These are phyloP conservation scores for Claviceps pazoutovae DNA, from an alignment of 2,329 filamentous ascomycete genomes.

Conservation along the genomic window DNA sequence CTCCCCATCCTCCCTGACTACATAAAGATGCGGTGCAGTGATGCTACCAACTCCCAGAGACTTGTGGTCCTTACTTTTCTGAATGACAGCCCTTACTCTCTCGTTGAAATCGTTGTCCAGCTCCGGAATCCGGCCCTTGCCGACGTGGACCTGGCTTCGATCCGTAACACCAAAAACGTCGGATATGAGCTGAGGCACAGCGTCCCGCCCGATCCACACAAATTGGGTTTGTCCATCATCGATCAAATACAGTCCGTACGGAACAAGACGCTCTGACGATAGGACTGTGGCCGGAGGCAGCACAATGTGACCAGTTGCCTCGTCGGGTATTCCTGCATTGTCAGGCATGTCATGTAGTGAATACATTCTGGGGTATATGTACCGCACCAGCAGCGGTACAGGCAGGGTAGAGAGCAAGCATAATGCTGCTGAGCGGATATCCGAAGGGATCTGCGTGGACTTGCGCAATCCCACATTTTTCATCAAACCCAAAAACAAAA, in stretches of 20 bases:
- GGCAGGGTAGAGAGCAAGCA: slow-evolving; percentile 90
- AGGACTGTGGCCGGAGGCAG: slow-evolving; percentile 77
- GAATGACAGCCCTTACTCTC: slow-evolving; percentile 73
- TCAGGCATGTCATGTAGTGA: slow-evolving; percentile 95
- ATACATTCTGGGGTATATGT: slow-evolving; percentile 77
- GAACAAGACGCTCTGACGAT: slow-evolving; percentile 72
- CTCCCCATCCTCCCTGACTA: slow-evolving; percentile 91
- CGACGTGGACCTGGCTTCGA: slow-evolving; percentile 72
- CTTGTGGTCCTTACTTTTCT: slow-evolving; percentile 82
- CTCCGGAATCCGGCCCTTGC: slow-evolving; percentile 76
- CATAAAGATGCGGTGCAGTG: slow-evolving; percentile 79
- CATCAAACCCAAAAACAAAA: slow-evolving; percentile 85
- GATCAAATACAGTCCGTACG: slow-evolving; percentile 88
- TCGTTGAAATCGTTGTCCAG: slow-evolving; percentile 96
- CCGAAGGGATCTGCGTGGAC: slow-evolving; percentile 84
- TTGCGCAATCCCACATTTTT: slow-evolving; percentile 92
- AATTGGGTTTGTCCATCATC: slow-evolving; percentile 97
- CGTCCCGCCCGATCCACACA: slow-evolving; percentile 87
- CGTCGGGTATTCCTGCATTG: slow-evolving; percentile 72
- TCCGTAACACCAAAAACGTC: slow-evolving; percentile 88
- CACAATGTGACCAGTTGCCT: slow-evolving; percentile 74
- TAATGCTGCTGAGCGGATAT: slow-evolving; percentile 83
- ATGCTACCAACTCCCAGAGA: slow-evolving; percentile 85
- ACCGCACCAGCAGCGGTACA: slow-evolving; percentile 78
- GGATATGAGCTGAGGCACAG: slow-evolving; percentile 72